Evolutionary conservation across 495 filamentous ascomycete genomes (phyloP), one percentile per base, ranked within the genome.

Genomic region (Xylaria grammica): DNA sequence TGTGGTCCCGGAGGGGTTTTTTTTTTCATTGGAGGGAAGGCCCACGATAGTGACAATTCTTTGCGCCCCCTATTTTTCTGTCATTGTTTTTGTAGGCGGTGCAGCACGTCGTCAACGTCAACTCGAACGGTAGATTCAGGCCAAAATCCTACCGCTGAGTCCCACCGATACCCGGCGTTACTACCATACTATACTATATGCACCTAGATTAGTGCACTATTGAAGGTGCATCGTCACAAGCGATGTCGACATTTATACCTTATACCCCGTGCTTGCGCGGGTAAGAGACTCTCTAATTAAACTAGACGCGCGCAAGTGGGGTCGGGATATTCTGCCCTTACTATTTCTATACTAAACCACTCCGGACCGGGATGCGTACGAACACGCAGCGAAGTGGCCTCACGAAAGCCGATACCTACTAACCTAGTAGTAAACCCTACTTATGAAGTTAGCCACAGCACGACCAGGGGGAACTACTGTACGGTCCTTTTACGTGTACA

Each of bases 231-330:
- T 58, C 54, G 17, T 45, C 27, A 7, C 26, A 45, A 26, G 54
- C 54, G 24, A 32, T 45, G 19, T 22, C 22, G 4, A 19, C 34
- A 4, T 27, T n/a, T 26, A 22, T 44, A 15, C 34, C 27, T 17
- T 29, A 2, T 58, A 45, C 19, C 42, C 42, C 56, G 36, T 36
- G 44, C 30, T 11, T 48, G 17, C 27, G 44, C 55, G 34, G 40
- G 42, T 45, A 59, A 59, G 42, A 46, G 29, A 49, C 40, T 26
- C 42, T 36, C 30, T 46, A 60, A 60, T 46, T 48, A 48, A 55
- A 55, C n/a, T 55, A 54, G 17, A 38, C 10, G 19, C 40, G 40
- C 29, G 27, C 56, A 8, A 48, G 56, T 49, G 38, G 54, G n/a
- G n/a, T 42, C 26, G n/a, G 22, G 9, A 49, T 46, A 26, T 36